Base-by-base conservation (phyloP, 192 early-diverging fungal genomes). In the Coemansia sp. region DNA sequence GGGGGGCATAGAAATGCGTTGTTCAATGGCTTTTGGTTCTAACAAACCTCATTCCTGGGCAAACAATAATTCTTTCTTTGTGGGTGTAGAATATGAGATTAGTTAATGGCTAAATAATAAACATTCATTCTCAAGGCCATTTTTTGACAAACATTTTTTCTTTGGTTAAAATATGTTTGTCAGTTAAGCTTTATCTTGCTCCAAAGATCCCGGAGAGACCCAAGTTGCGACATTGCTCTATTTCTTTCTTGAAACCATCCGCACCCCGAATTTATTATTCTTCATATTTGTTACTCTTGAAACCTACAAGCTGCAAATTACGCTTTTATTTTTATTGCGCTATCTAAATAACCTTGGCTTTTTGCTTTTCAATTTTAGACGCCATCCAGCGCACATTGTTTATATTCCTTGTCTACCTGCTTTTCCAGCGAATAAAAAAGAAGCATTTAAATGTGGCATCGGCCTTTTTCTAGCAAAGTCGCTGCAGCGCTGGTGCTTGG, bases 1-100 rank as follows among this genome's bases (percentile, higher is more conserved):
- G 70, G n/a, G n/a, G n/a, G n/a, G n/a, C n/a, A n/a, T n/a, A n/a
- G n/a, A 50, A 24, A 50, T 23, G 39, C 13, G 11, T 50, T 3
- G n/a, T 25, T 50, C 22, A 50, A 50, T 8, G 14, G 3, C 11
- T 13, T 16, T 16, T 16, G 14, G 39, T 42, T 9, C 13, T 42
- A 19, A 23, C 22, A 50, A 50, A 23, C 4, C 6, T 11, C 49
- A 50, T 50, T 50, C 49, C 49, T 50, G 20, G 22, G 1, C 49
- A 50, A 25, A 22, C 49, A 24, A 24, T 24, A 9, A 2, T 14
- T 32, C 30, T 6, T 32, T 6, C 30, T 42, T 2, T 42, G 39
- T 14, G 9, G 4, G 4, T 34, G 32, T 9, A 34, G 32, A 42
- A 42, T 42, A 42, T 42, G 13, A 42, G 2, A 42, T 34, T n/a